phyloP scores from a whole-genome alignment of 805 yeast species.

The Saccharomycopsis oosterbeekiorum region DNA sequence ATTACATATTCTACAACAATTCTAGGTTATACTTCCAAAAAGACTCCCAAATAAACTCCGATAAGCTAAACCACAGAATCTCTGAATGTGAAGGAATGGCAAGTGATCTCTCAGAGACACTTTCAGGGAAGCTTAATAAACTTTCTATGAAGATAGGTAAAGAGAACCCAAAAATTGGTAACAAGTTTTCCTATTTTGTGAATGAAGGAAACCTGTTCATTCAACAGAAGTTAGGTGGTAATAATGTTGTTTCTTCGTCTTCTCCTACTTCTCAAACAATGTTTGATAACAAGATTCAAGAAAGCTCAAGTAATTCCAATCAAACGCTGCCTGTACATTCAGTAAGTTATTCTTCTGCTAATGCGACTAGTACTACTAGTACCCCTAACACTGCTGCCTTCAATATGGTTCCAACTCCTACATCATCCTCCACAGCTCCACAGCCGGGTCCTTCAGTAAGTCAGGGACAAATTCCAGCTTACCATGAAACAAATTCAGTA shows the following conservation, averaged over 20 bases:
- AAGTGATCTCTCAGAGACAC: conserved; percentile 6
- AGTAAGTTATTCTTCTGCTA: neutral
- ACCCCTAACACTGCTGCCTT: neutral
- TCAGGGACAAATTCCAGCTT: neutral
- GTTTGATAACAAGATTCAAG: neutral
- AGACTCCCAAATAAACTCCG: neutral
- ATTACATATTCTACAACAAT: neutral
- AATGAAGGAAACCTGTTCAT: conserved; percentile 3
- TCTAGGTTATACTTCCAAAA: neutral
- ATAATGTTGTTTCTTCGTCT: neutral
- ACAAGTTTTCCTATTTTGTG: conserved; percentile 6
- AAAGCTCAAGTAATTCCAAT: neutral
- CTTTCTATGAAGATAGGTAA: conserved; percentile 11
- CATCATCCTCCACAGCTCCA: neutral
- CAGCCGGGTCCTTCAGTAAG: neutral
- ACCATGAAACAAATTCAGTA: neutral
- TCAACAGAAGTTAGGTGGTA: conserved; percentile 6
- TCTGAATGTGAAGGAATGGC: conserved; percentile 3
- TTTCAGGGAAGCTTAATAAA: conserved; percentile 4
- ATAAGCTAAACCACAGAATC: neutral
- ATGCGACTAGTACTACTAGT: neutral
- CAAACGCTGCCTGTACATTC: neutral
- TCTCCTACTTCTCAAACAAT: neutral
- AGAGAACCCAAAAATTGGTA: conserved; percentile 9
- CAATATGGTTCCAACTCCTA: neutral